These are phyloP conservation scores for Neocatenulostroma microsporum DNA, from an alignment of 2,329 filamentous ascomycete species.

Conservation along the genomic window DNA sequence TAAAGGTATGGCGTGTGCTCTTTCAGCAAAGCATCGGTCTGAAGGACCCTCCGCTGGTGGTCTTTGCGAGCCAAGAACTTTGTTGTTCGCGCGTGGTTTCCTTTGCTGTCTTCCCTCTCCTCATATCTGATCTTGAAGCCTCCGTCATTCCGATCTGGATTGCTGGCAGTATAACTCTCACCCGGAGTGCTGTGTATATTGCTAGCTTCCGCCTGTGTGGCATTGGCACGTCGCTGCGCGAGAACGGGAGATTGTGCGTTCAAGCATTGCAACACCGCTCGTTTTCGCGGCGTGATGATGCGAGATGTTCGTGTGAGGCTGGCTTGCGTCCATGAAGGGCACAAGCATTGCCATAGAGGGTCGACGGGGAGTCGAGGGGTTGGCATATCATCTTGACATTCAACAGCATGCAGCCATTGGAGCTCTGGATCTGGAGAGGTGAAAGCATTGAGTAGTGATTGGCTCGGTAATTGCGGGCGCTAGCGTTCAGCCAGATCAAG, in stretches of 20 bases:
- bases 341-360: slow-evolving; percentile 7
- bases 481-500: no score
- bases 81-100: neutral
- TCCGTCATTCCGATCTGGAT: neutral
- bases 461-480: no score
- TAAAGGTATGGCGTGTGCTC: slow-evolving; percentile 37
- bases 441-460: no score
- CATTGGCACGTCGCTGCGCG: neutral
- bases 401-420: no score
- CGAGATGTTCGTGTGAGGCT: neutral
- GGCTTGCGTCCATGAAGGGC: slow-evolving; percentile 2
- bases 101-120: neutral
- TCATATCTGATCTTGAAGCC: neutral
- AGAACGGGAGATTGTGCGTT: neutral
- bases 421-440: no score
- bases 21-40: neutral
- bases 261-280: no score
- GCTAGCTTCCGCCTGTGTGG: neutral
- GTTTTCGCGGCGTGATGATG: neutral
- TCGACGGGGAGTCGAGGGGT: slow-evolving; percentile 2
- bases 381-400: slow-evolving; percentile 3
- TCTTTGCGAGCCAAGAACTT: neutral
- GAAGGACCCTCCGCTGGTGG: neutral
- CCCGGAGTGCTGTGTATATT: neutral
- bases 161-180: no score